Evolutionary conservation across 2,329 filamentous ascomycete genomes (phyloP), one percentile per base, ranked within the genome.

Genomic region (Coniochaeta ligniaria): DNA sequence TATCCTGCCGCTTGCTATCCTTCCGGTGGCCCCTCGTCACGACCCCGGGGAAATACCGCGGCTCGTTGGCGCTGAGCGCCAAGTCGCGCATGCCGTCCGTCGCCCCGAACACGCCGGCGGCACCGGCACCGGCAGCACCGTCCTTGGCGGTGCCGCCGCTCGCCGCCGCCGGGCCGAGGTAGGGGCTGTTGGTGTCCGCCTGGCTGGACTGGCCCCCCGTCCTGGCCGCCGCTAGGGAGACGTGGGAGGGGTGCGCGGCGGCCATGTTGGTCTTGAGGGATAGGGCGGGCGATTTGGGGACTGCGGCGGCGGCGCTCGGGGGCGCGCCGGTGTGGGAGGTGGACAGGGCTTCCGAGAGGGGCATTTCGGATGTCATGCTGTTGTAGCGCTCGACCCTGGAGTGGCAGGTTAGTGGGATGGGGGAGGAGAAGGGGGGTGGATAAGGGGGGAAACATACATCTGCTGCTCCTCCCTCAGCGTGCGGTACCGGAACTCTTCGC

Each of bases 401-500:
- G 61, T 57, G 11, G 26, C 14, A 9, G 36, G 11, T 36, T 33
- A 33, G 26, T 22, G n/a, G 60, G 14, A 58, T 16, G 24, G 20
- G 1, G 14, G 6, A 20, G 14, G 22, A 22, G 9, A 16, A 24
- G 17, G 20, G 22, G 22, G 22, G 22, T 16, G 43, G 43, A 5
- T 57, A 33, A 17, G 24, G 28, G 28, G 28, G 5, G 33, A 45
- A 60, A 79, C 86, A 81, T 78, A 94, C 94, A 98, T 90, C 58
- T 87, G 83, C 67, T 91, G 81, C 75, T 99, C 95, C 69, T 94
- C 89, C 60, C 88, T 75, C 68, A 96, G 79, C 0, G 94, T 98
- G 69, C 96, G 89, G 68, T 96, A 86, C 60, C 95, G 83, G 72
- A 96, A 99, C 57, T 91, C 90, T 71, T 96, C 91, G 60, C 95